These are phyloP conservation scores for Didymella segeticola DNA, from an alignment of 2,329 filamentous ascomycete genomes.

Conservation along the genomic window DNA sequence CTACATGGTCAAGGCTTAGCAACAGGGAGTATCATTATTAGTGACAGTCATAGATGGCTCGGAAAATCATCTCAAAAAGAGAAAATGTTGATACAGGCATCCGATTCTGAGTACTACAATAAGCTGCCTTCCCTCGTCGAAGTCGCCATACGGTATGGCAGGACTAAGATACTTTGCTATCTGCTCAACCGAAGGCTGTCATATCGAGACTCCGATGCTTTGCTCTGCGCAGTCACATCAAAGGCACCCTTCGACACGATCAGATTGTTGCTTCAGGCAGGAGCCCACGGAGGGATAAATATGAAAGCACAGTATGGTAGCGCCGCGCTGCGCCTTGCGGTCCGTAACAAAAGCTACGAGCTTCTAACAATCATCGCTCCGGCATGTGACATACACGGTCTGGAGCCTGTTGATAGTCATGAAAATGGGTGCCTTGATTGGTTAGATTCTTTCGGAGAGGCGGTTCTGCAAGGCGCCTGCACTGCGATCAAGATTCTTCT, in stretches of 20 bases:
- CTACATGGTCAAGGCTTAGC: background rate
- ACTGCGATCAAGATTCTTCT: slow-evolving; percentile 3
- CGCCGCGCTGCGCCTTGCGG: slow-evolving; percentile 3
- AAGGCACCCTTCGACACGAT: background rate
- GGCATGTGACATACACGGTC: background rate
- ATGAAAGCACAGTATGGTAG: background rate
- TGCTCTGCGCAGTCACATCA: background rate
- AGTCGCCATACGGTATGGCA: background rate
- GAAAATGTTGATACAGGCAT: too few species aligned
- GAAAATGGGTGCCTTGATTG: background rate
- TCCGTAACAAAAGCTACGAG: slow-evolving; percentile 1
- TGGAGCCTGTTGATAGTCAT: background rate
- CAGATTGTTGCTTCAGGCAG: background rate
- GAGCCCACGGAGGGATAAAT: background rate
- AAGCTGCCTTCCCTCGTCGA: background rate
- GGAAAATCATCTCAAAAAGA: too few species aligned
- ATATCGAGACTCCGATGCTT: background rate
- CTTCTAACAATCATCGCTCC: background rate
- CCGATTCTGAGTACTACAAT: too few species aligned
- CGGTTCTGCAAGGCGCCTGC: background rate
- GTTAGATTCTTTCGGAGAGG: slow-evolving; percentile 6
- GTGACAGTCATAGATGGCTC: too few species aligned
- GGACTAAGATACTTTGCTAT: background rate
- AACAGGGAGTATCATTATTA: background rate
- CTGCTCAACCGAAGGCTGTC: background rate